Base-by-base conservation (phyloP, 306 rosid genomes). In the Casuarina glauca region DNA sequence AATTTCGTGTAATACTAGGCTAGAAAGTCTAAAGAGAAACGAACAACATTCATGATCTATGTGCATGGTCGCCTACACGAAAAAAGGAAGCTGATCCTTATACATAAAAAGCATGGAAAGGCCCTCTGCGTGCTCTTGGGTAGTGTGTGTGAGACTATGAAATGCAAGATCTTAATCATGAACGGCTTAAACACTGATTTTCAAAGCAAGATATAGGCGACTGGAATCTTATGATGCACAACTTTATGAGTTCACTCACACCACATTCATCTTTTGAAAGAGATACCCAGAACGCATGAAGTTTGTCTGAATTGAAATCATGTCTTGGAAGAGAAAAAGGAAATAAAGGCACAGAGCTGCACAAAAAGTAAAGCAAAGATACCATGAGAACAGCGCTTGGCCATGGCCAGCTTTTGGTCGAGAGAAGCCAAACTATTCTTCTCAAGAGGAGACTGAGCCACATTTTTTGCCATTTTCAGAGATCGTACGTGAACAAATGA, bases 401-500 rank as follows among this genome's bases (percentile, higher is more conserved):
- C 98, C 93, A 96, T 20, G 82, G 98, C 94, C 69, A 93, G 76
- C 88, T 61, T 93, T 60, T 88, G 97, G 74, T 96, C 99, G 69
- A 89, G 81, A 16, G 86, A 81, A 79, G 94, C 75, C 83, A 89
- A 57, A 78, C 78, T 84, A 26, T 80, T 66, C 67, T 64, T 91
- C 76, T 93, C 93, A 15, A 91, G 50, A 71, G 91, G 84, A 67
- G 90, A 86, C 64, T 78, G 86, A 82, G 88, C 81, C 64, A 89
- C 75, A 77, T 82, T 93, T 79, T 84, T 90, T 5, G 89, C 89
- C 97, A 91, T 92, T 74, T 75, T 82, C 52, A 54, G 60, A 74
- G 66, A 78, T 55, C 15, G 53, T n/a, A 32, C 44, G 43, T 48
- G 67, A 60, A 12, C 42, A 67, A 57, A 6, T 5, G 43, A 58